phyloP scores from a whole-genome alignment of 2,329 filamentous ascomycete genomes.

The Diaporthe vaccinii region DNA sequence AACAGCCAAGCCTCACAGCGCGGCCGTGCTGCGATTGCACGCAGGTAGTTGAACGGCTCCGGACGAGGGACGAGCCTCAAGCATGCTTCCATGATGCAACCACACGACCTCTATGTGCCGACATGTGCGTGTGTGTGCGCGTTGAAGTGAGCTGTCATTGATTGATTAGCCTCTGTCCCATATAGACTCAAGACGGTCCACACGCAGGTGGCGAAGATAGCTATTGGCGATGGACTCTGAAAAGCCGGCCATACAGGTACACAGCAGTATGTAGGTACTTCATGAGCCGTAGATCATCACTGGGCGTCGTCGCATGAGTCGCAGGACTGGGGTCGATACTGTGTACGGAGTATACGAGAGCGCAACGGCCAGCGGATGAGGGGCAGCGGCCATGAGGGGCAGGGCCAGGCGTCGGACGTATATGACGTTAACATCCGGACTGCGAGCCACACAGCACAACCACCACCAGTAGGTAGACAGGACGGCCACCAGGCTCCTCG shows the following conservation, averaged over 20 bases:
- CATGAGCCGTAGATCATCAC: background rate
- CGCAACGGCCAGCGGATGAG: conserved; percentile 6
- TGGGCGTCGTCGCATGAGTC: conserved; percentile 17
- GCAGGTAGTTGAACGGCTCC: background rate
- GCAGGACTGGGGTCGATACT: background rate
- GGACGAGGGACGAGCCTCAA: conserved; percentile 11
- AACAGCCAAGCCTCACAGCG: conserved; percentile 18
- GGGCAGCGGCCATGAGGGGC: background rate
- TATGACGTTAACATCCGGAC: conserved; percentile 18
- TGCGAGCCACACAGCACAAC: background rate
- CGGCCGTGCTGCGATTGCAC: background rate
- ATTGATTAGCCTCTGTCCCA: background rate
- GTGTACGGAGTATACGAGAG: background rate
- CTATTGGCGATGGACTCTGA: background rate
- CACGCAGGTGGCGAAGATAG: conserved; percentile 2
- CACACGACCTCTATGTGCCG: conserved; percentile 26
- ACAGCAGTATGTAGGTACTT: no score
- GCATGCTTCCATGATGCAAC: conserved; percentile 26
- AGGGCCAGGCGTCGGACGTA: background rate
- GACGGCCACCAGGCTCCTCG: conserved; percentile 2
- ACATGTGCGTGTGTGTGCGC: background rate
- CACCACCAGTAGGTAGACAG: background rate
- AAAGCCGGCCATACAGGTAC: background rate
- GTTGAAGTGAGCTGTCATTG: background rate
- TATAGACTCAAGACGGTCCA: conserved; percentile 6